Percentiles rank a stretch among this genome's conserved stretches.
Conservation (phyloP, 805 yeast genomes). For the Kazachstania taianensis region DNA sequence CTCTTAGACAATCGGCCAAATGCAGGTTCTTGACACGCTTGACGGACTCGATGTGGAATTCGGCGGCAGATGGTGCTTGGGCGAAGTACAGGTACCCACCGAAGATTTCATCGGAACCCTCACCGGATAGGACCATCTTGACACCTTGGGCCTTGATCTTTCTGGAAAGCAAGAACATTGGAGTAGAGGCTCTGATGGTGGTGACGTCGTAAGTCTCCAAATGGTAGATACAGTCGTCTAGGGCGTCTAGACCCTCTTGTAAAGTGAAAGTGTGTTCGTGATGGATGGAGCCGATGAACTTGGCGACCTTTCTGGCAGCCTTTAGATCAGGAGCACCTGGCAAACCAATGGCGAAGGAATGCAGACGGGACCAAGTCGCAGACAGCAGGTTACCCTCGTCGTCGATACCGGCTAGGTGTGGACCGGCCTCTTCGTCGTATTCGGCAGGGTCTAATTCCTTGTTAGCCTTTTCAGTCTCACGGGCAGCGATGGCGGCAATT, state of each 20-base stretch:
- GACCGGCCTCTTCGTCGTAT: conserved; percentile 39
- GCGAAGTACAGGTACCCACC: conserved; percentile 98
- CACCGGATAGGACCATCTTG: conserved; percentile 98
- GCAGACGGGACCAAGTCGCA: conserved; percentile 71
- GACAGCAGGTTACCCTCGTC: conserved; percentile 74
- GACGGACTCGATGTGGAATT: conserved; percentile 93
- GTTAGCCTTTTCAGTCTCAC: conserved; percentile 70
- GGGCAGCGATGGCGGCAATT: conserved; percentile 93
- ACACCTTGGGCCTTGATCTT: conserved; percentile 99
- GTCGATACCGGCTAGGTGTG: conserved; percentile 85
- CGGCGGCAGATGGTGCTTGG: conserved; percentile 85
- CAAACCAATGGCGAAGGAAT: conserved; percentile 93
- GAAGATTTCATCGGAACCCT: conserved; percentile 97
- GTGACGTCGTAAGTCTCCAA: conserved; percentile 98
- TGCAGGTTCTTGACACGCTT: conserved; percentile 95
- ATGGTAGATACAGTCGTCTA: conserved; percentile 88
- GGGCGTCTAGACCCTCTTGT: conserved; percentile 93
- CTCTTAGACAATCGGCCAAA: conserved; percentile 94
- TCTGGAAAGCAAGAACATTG: conserved; percentile 92
- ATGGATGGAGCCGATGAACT: conserved; percentile 89
- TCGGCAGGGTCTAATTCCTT: conserved; percentile 27
- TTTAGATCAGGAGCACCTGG: conserved; percentile 96
- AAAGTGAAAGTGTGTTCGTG: conserved; percentile 97
- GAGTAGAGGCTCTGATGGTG: conserved; percentile 97
- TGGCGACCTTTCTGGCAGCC: conserved; percentile 96